These are phyloP conservation scores for Xylariaceae sp. DNA, from an alignment of 2,329 filamentous ascomycete species.

Conservation along the genomic window DNA sequence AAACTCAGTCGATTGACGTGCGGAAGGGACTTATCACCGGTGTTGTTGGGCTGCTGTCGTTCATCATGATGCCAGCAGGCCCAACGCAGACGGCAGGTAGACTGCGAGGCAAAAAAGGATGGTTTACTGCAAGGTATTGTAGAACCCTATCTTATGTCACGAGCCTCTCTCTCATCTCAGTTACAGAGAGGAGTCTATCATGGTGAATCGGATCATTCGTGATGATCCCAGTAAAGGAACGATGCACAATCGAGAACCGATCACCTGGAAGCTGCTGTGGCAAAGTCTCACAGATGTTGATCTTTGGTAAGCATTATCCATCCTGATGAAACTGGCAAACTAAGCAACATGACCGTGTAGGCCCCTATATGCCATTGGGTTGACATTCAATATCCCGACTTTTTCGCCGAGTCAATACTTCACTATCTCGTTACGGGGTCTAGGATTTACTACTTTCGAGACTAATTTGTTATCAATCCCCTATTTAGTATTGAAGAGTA, in stretches of 20 bases:
- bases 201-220: constrained; percentile 54
- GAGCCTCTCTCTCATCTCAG: background rate
- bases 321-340: background rate
- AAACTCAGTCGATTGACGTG: background rate
- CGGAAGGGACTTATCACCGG: constrained; percentile 27
- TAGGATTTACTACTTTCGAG: constrained; percentile 52
- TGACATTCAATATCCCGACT: constrained; percentile 48
- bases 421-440: constrained; percentile 47
- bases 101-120: constrained; percentile 46
- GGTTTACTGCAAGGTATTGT: constrained; percentile 50
- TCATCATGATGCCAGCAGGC: constrained; percentile 49
- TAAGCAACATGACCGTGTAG: constrained; percentile 12
- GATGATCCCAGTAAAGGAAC: constrained; percentile 57
- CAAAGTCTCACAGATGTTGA: constrained; percentile 50
- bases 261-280: constrained; percentile 47
- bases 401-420: constrained; percentile 47
- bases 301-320: constrained; percentile 38
- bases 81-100: constrained; percentile 46
- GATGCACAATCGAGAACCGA: constrained; percentile 56
- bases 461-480: constrained; percentile 57
- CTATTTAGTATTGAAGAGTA: constrained; percentile 34
- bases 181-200: constrained; percentile 48
- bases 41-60: constrained; percentile 46
- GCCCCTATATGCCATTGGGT: constrained; percentile 37
- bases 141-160: background rate